Evolutionary conservation across 202 grass and related monocot species (phyloP).

Genomic region (Panicum hallii): DNA sequence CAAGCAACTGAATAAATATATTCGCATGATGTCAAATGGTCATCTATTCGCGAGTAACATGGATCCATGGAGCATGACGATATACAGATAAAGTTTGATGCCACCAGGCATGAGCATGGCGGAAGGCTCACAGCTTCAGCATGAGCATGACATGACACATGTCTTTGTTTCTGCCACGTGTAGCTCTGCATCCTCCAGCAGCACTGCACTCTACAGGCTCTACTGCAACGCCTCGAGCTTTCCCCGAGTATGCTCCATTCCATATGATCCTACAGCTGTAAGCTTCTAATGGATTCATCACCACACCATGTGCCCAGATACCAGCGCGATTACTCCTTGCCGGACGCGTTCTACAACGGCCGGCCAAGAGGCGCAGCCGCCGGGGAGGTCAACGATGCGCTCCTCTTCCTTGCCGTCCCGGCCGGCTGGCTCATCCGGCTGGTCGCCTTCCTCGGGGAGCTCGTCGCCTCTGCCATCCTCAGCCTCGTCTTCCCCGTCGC

Average conservation of each 20-base stretch:
- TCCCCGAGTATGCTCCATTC: slow-evolving; percentile 17
- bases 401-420: slow-evolving; percentile 29
- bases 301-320: neutral
- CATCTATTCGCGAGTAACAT: neutral
- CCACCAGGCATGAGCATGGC: neutral
- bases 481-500: slow-evolving; percentile 20
- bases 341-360: neutral
- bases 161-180: slow-evolving; percentile 39
- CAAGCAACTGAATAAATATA: neutral
- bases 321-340: neutral
- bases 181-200: slow-evolving; percentile 12
- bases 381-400: neutral
- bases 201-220: slow-evolving; percentile 9
- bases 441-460: slow-evolving; percentile 39
- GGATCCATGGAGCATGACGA: neutral
- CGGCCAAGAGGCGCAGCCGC: slow-evolving; percentile 21
- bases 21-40: slow-evolving; percentile 10
- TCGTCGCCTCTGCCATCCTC: slow-evolving; percentile 16
- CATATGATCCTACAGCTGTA: neutral
- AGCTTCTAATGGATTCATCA: slow-evolving; percentile 26
- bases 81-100: neutral
- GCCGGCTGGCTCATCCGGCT: slow-evolving; percentile 29
- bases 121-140: neutral
- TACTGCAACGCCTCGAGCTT: slow-evolving; percentile 18
- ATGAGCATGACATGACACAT: slow-evolving; percentile 17